A percentile compares a stretch with the other conserved stretches of the same genome.
Conservation (phyloP, 495 filamentous ascomycete species). For the Bathelium albidoporum region DNA sequence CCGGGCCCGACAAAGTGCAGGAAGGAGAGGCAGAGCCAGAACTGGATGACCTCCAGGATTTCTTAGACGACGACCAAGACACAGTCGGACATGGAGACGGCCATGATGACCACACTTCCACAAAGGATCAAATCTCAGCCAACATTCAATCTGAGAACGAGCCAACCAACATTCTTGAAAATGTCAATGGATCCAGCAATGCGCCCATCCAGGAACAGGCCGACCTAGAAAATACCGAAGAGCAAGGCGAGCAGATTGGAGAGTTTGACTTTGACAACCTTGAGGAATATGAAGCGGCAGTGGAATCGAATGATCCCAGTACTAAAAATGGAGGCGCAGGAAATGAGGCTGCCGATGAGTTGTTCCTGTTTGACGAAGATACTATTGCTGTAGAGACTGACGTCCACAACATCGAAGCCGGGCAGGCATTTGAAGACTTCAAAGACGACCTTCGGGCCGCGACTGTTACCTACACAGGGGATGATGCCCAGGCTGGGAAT, state of each 20-base stretch:
- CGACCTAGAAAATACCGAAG: not conserved
- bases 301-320: not conserved
- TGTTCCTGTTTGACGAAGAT: not conserved
- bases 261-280: not conserved
- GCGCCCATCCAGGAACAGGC: not conserved
- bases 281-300: not conserved
- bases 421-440: not conserved
- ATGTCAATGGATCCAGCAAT: not conserved
- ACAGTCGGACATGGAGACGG: not conserved
- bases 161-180: not conserved
- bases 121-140: not conserved
- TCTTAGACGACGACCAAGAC: slow-evolving; percentile 18
- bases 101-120: not conserved
- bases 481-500: not conserved
- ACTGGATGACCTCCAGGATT: slow-evolving; percentile 19
- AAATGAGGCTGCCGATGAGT: slow-evolving; percentile 13
- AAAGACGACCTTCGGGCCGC: not conserved
- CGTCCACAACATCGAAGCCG: not conserved
- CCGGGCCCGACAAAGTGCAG: not conserved
- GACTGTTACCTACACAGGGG: not conserved
- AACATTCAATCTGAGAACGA: not conserved
- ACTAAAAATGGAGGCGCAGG: slow-evolving; percentile 12
- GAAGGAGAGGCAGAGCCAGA: slow-evolving; percentile 6
- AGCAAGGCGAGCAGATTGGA: slow-evolving; percentile 3
- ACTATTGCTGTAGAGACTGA: not conserved